These are phyloP conservation scores for Galerina sulciceps DNA, from an alignment of 768 basidiomycete species.

Conservation along the genomic window DNA sequence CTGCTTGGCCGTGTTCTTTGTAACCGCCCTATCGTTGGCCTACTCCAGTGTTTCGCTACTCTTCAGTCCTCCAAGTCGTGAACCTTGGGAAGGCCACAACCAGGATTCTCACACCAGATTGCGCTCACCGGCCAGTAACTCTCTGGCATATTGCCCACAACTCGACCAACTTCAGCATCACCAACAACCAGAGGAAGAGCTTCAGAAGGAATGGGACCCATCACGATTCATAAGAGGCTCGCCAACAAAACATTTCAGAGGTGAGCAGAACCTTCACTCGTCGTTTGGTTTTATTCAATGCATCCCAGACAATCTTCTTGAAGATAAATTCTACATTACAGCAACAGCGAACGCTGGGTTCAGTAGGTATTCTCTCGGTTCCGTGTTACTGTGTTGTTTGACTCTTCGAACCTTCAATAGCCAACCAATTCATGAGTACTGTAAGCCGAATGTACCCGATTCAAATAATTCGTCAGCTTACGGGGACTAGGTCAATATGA, in stretches of 20 bases:
- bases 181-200: neutral
- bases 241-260: conserved; percentile 24
- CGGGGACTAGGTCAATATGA: conserved; percentile 44
- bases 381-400: neutral
- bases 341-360: conserved; percentile 61
- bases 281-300: neutral
- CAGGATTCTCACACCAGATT: neutral
- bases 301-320: conserved; percentile 32
- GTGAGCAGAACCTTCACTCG: conserved; percentile 4
- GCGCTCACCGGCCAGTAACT: neutral
- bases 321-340: conserved; percentile 57
- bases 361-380: conserved; percentile 36
- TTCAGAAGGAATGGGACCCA: conserved; percentile 2
- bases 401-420: conserved; percentile 15
- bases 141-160: neutral
- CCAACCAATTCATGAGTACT: conserved; percentile 40
- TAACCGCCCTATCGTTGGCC: neutral
- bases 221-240: conserved; percentile 15
- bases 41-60: neutral
- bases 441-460: conserved; percentile 20
- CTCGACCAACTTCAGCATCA: neutral
- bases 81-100: neutral
- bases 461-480: neutral
- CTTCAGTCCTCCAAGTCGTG: conserved; percentile 1
- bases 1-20: neutral